A percentile compares a stretch with the other conserved stretches of the same genome.
These are phyloP conservation scores for Mimosa bimucronata DNA, from an alignment of 306 rosid species.

Conservation along the genomic window DNA sequence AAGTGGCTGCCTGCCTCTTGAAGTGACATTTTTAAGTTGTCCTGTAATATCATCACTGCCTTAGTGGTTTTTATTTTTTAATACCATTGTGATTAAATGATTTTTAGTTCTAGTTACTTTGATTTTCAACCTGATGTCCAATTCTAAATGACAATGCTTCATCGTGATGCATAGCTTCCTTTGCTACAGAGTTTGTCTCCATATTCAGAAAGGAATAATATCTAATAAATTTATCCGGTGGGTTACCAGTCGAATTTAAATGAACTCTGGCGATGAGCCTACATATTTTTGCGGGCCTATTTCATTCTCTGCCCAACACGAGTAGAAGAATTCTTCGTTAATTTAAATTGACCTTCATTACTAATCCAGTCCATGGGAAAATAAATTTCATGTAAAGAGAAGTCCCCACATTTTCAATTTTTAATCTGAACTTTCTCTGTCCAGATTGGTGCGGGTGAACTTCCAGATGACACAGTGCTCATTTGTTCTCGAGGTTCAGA, in stretches of 20 bases:
- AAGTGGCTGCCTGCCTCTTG: not conserved
- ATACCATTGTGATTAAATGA: not conserved
- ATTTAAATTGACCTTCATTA: not conserved
- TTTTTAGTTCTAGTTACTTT: not conserved
- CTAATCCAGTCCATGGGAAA: not conserved
- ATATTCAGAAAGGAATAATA: not conserved
- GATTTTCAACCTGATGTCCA: slow-evolving; percentile 14
- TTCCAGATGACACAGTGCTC: slow-evolving; percentile 90
- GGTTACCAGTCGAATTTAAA: not conserved
- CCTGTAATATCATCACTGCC: not conserved
- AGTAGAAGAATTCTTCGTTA: not conserved
- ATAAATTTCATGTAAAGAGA: slow-evolving; percentile 11
- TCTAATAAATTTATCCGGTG: not conserved
- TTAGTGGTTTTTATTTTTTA: not conserved
- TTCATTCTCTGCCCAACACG: not conserved
- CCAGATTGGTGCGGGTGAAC: slow-evolving; percentile 96
- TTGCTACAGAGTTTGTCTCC: not conserved
- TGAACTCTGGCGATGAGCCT: not conserved
- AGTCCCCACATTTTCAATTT: slow-evolving; percentile 27
- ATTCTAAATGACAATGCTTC: slow-evolving; percentile 12
- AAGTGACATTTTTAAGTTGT: not conserved
- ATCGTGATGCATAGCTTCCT: slow-evolving; percentile 1
- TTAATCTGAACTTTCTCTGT: slow-evolving; percentile 45
- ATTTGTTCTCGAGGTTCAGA: slow-evolving; percentile 83
- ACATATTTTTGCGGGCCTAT: not conserved